phyloP scores from a whole-genome alignment of 345 rosid genomes.

The Camelina laxa region DNA sequence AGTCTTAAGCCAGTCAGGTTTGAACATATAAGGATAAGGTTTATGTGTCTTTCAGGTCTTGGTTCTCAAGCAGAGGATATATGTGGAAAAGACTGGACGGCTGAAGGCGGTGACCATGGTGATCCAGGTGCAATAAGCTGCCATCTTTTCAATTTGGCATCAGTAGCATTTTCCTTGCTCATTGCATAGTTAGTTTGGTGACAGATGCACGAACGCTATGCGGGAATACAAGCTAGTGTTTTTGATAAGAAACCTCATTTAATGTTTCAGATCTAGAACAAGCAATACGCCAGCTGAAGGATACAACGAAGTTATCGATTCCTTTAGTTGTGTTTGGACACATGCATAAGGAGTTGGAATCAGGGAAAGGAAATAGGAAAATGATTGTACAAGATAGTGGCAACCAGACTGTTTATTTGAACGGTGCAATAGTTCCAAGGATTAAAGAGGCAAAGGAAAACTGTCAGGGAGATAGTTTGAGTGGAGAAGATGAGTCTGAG shows the following conservation, averaged over 20 bases:
- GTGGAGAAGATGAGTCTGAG: constrained; percentile 32
- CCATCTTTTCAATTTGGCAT: constrained; percentile 14
- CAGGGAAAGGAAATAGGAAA: constrained; percentile 66
- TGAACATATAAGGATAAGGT: constrained; percentile 11
- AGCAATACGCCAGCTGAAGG: constrained; percentile 67
- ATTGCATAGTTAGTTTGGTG: not conserved
- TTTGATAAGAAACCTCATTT: not conserved
- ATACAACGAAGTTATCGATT: constrained; percentile 46
- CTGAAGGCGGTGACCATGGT: constrained; percentile 86
- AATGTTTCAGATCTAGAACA: constrained; percentile 68
- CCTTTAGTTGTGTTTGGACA: constrained; percentile 86
- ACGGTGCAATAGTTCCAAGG: constrained; percentile 87
- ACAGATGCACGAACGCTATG: not conserved
- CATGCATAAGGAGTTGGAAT: constrained; percentile 82
- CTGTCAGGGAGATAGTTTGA: not conserved
- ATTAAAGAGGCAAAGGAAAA: constrained; percentile 41
- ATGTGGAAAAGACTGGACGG: constrained; percentile 81
- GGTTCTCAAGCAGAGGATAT: constrained; percentile 76
- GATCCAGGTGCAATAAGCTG: constrained; percentile 67
- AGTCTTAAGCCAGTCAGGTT: constrained; percentile 1
- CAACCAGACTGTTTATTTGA: constrained; percentile 60
- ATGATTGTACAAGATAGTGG: constrained; percentile 65
- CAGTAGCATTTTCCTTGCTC: constrained; percentile 7
- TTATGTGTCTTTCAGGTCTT: constrained; percentile 60
- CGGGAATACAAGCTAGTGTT: not conserved